Evolutionary conservation across 352 stramenopile genomes (phyloP).

Genomic region (Pilasporangium apinafurcum): DNA sequence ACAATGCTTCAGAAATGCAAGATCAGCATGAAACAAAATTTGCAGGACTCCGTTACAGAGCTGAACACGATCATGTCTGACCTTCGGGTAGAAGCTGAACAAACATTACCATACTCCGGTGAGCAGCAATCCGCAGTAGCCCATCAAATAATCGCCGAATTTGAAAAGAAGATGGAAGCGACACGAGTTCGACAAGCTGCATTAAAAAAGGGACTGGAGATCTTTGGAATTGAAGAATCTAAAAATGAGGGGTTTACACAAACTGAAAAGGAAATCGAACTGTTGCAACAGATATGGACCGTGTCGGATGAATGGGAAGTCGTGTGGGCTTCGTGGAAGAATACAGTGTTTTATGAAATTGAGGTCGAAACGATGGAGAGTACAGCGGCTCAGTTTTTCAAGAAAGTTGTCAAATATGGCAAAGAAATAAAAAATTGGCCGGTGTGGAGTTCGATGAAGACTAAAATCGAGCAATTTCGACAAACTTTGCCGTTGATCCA

Average conservation of each 20-base stretch:
- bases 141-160: conserved; percentile 71
- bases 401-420: conserved; percentile 90
- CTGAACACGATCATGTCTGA: conserved; percentile 85
- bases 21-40: conserved; percentile 93
- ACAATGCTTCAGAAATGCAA: conserved; percentile 91
- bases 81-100: conserved; percentile 62
- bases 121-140: conserved; percentile 48
- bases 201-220: conserved; percentile 89
- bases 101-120: conserved; percentile 66
- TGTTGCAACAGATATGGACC: conserved; percentile 88
- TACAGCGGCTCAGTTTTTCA: conserved; percentile 85
- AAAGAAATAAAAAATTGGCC: conserved; percentile 92
- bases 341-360: conserved; percentile 88
- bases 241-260: conserved; percentile 84
- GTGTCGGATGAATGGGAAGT: conserved; percentile 86
- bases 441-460: conserved; percentile 89
- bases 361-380: conserved; percentile 90
- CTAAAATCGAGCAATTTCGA: conserved; percentile 92
- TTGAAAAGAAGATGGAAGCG: conserved; percentile 85
- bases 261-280: conserved; percentile 85
- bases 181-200: conserved; percentile 58
- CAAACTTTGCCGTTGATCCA: conserved; percentile 91
- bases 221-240: conserved; percentile 88
- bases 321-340: conserved; percentile 90
- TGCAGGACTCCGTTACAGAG: conserved; percentile 88